Conservation (phyloP, 352 stramenopile species). For the Globisporangium cylindrosporum region DNA sequence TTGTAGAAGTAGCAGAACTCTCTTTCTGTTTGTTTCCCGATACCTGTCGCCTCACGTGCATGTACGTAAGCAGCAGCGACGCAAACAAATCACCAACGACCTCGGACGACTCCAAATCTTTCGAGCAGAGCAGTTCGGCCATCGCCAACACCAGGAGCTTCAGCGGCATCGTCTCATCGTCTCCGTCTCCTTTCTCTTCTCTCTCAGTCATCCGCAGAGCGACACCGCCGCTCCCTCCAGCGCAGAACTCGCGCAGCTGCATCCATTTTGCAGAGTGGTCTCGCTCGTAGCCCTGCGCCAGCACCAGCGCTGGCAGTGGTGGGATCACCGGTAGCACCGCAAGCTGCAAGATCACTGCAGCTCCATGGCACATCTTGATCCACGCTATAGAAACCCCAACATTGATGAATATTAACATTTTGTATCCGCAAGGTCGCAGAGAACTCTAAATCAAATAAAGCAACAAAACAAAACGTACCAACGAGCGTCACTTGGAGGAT, state of each 20-base stretch:
- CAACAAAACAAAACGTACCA: conserved; percentile 25
- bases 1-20: background rate
- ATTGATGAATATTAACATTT: background rate
- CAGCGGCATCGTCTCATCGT: conserved; percentile 23
- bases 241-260: conserved; percentile 48
- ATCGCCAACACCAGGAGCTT: conserved; percentile 43
- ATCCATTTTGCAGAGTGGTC: conserved; percentile 30
- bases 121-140: conserved; percentile 53
- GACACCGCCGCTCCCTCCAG: conserved; percentile 60
- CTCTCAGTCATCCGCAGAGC: conserved; percentile 29
- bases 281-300: conserved; percentile 29
- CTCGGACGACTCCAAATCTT: conserved; percentile 56
- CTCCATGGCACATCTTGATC: conserved; percentile 26
- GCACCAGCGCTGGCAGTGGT: conserved; percentile 30
- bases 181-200: conserved; percentile 5
- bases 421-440: background rate
- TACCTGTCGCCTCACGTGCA: conserved; percentile 34
- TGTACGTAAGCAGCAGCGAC: conserved; percentile 75
- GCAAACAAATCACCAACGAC: conserved; percentile 78
- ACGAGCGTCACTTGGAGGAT: conserved; percentile 50
- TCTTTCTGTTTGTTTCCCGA: background rate
- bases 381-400: conserved; percentile 20
- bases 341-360: conserved; percentile 48
- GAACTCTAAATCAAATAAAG: background rate
- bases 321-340: conserved; percentile 47